Conservation (phyloP, 2,329 filamentous ascomycete species). For the Diaporthe citri region DNA sequence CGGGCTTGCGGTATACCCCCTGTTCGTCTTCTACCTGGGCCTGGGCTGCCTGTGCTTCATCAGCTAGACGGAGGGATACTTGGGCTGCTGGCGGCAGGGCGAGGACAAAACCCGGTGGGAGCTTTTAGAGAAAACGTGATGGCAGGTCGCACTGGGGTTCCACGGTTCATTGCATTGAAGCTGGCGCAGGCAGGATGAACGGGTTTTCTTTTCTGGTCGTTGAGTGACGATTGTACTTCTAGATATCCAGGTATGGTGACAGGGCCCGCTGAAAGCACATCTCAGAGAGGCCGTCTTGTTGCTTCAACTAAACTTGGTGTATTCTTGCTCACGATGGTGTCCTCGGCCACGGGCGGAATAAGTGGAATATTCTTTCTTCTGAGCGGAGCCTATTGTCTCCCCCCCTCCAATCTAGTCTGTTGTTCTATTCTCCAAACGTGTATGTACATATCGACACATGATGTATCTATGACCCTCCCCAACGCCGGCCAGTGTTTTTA, state of each 20-base stretch:
- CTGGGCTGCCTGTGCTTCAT: constrained; percentile 97
- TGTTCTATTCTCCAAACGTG: background rate
- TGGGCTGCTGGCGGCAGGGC: background rate
- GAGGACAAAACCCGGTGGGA: background rate
- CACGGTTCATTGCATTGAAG: constrained; percentile 35
- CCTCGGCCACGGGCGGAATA: background rate
- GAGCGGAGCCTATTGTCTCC: constrained; percentile 18
- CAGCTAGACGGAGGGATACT: constrained; percentile 68
- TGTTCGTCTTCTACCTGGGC: constrained; percentile 95
- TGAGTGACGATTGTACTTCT: constrained; percentile 29
- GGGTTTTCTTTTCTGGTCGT: constrained; percentile 15
- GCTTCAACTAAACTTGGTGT: background rate
- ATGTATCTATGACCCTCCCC: constrained; percentile 34
- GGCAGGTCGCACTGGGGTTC: constrained; percentile 25
- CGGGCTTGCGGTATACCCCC: constrained; percentile 91
- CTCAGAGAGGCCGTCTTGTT: background rate
- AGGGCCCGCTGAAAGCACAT: constrained; percentile 21
- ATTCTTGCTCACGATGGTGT: background rate
- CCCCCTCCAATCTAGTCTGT: constrained; percentile 16
- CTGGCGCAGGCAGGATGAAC: constrained; percentile 38
- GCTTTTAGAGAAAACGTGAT: background rate
- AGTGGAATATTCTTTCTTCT: background rate
- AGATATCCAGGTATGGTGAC: constrained; percentile 37
- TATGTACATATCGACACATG: constrained; percentile 25
- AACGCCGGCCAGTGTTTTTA: constrained; percentile 37